Evolutionary conservation across 345 rosid species (phyloP), one percentile per base, ranked within the genome.

Genomic region (Ailanthus altissimus): DNA sequence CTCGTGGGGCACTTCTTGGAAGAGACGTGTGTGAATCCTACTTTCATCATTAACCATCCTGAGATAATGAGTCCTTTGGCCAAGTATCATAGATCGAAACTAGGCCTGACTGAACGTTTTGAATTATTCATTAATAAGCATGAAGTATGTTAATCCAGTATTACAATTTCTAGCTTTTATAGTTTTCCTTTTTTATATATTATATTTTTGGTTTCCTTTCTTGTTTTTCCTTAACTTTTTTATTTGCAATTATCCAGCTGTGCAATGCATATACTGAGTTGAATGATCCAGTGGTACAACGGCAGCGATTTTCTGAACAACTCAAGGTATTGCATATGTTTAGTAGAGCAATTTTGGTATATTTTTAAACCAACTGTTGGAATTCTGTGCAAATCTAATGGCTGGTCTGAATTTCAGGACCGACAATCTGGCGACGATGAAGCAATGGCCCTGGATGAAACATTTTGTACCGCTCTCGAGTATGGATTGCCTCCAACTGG

Each of bases 211-310:
- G 38, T 53, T 7, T 73, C 63, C 5, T 20, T 49, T 16, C 2
- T 63, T 38, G 18, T 23, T 40, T 43, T 21, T 14, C 21, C 25
- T 36, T n/a, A 23, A 38, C 25, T 6, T 23, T 18, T 25, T 23
- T 49, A 40, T 21, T 25, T 70, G 23, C 43, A 50, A 69, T 64
- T 28, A 21, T 56, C 67, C 79, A 97, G 98, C 78, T 94, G 45
- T 92, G 94, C 87, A 94, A 97, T 77, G 99, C 99, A 26, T 97
- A 97, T 86, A 97, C 98, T 4, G 99, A 97, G 82, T 70, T 94
- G 85, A 97, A 97, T 77, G 99, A 97, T 76, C 99, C 99, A 43
- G 90, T 92, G 8, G 99, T 91, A 66, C 99, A 97, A 81, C 97
- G 97, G 10, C 89, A 93, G 66, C 85, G 97, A 67, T 96, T 96